Evolutionary conservation across 176 grass and related monocot species (phyloP).

Genomic region (Paspalum notatum): DNA sequence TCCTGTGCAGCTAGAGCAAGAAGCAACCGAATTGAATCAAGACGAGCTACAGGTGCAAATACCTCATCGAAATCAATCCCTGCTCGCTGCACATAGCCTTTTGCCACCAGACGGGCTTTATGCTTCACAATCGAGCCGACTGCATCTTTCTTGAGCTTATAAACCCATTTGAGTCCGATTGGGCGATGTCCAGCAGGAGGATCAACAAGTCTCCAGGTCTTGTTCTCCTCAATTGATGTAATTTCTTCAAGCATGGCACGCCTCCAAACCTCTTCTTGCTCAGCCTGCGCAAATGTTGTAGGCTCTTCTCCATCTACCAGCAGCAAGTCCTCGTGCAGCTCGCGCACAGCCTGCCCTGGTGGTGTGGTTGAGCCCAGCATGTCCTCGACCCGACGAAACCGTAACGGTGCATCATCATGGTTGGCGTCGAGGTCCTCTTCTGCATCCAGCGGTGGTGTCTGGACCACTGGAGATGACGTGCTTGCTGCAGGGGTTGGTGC

Average conservation of each 20-base stretch:
- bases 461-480: neutral
- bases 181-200: neutral
- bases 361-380: neutral
- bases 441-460: accelerated
- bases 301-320: neutral
- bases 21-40: neutral
- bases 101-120: neutral
- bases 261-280: neutral
- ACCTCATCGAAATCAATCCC: neutral
- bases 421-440: neutral
- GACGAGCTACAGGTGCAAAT: neutral
- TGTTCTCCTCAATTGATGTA: neutral
- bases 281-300: accelerated
- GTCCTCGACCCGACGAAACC: neutral
- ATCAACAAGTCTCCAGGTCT: neutral
- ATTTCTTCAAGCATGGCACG: neutral
- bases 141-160: neutral
- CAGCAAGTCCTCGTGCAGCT: neutral
- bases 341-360: neutral
- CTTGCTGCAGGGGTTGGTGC: too few species aligned
- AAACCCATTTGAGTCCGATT: neutral
- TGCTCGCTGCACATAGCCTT: neutral
- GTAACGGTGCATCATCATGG: neutral
- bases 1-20: neutral
- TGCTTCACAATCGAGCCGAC: neutral